Evolutionary conservation across 2,329 filamentous ascomycete species (phyloP), one percentile per base, ranked within the genome.

Genomic region (Bipolaris zeicola): DNA sequence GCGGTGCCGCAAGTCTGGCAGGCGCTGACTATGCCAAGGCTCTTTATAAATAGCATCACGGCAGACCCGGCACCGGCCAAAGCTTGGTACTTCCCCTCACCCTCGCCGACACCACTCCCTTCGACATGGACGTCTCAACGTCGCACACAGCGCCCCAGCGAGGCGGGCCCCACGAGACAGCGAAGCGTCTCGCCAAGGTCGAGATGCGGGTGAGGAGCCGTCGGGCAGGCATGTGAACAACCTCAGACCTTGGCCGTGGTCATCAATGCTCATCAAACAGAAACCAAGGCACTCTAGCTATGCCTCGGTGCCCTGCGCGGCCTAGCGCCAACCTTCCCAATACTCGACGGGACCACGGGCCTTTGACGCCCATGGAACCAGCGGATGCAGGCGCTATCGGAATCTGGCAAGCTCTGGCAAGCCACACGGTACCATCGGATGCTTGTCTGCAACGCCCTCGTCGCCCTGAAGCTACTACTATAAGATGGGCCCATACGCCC

Each of bases 401-500:
- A 24, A 24, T 48, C 45, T 37, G 45, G 24, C 20, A 37, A 48
- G 45, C 45, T 48, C 45, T 37, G 45, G 24, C 20, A 37, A 48
- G 45, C 45, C 45, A 48, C 45, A 38, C 34, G 20, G 20, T 48
- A 48, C 45, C 2, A 28, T 38, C 34, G 20, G 45, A 26, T 47
- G 43, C 18, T 34, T 11, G 28, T 26, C 31, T 46, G 31, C 43
- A 22, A 46, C 28, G 28, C 16, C 33, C 45, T 48, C 45, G 37
- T n/a, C 45, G 37, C 22, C 45, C 34, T 10, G 26, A 37, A 14
- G 20, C 45, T 48, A 38, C 37, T 47, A 47, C 37, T 48, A 48
- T 48, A 48, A 48, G 34, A 11, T 48, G 34, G 14, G 22, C 33
- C 11, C 33, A 22, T 14, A 26, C 20, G 45, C 7, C 45, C 34